A percentile compares a stretch with the other conserved stretches of the same genome.
Evolutionary conservation across 176 grass and related monocot species (phyloP).

Genomic region (Saccharum officinarum): DNA sequence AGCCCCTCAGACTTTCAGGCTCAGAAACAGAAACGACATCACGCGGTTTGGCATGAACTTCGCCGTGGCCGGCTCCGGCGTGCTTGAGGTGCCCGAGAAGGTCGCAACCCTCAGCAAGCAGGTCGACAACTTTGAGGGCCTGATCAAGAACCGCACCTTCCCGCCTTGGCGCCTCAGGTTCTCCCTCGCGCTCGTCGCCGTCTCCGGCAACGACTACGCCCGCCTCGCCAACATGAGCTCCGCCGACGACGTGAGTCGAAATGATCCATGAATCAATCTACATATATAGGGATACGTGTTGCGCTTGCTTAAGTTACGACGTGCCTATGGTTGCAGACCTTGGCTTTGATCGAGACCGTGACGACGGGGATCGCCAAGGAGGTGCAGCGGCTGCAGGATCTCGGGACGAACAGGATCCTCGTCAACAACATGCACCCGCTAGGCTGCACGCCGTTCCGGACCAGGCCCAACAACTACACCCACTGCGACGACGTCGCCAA

Average conservation of each 20-base stretch:
- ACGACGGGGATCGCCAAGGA: neutral
- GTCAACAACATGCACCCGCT: neutral
- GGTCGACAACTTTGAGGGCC: neutral
- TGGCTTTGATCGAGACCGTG: neutral
- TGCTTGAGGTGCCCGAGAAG: neutral
- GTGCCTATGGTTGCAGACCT: neutral
- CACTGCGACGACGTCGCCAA: neutral
- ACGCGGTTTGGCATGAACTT: neutral
- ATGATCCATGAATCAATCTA: no score
- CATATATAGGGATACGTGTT: no score
- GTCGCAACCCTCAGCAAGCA: neutral
- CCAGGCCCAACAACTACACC: neutral
- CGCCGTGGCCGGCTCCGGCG: neutral
- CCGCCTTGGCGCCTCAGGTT: neutral
- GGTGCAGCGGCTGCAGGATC: neutral
- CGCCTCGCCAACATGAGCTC: neutral
- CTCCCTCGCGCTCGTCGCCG: neutral
- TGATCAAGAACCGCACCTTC: neutral
- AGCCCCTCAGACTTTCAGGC: slow-evolving; percentile 3
- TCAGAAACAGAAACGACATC: neutral
- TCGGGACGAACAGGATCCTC: neutral
- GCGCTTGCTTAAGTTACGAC: neutral
- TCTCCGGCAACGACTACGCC: neutral
- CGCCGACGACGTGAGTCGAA: neutral
- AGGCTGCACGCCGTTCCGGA: neutral